Evolutionary conservation across 1,284 basidiomycete species (phyloP).

Genomic region (Lentinus polychrous): DNA sequence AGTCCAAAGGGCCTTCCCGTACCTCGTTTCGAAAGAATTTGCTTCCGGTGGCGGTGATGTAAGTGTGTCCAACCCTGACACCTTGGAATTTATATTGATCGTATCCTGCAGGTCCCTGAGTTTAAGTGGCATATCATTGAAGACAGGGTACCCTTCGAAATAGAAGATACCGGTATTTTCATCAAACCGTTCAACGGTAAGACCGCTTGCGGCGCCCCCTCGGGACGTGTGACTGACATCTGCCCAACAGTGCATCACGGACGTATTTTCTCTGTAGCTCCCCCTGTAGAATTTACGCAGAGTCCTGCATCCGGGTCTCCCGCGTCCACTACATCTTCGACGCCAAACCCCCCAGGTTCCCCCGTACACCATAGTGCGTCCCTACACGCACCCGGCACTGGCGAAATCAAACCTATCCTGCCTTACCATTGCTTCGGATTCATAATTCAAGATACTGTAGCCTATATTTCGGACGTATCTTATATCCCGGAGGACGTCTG

Average conservation of each 20-base stretch:
- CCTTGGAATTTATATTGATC: slow-evolving; percentile 1
- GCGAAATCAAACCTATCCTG: slow-evolving; percentile 29
- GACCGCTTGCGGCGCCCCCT: background rate
- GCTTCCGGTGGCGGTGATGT: slow-evolving; percentile 78
- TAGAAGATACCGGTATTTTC: slow-evolving; percentile 53
- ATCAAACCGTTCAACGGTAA: slow-evolving; percentile 63
- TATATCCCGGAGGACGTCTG: slow-evolving; percentile 66
- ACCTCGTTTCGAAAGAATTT: slow-evolving; percentile 67
- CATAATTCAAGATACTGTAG: slow-evolving; percentile 52
- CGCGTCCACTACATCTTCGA: slow-evolving; percentile 33
- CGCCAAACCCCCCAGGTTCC: slow-evolving; percentile 29
- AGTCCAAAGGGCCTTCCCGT: slow-evolving; percentile 67
- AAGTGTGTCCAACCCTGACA: slow-evolving; percentile 19
- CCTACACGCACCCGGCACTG: slow-evolving; percentile 6
- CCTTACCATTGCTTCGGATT: slow-evolving; percentile 76
- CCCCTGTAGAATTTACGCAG: slow-evolving; percentile 33
- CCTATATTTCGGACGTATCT: slow-evolving; percentile 74
- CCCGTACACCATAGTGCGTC: slow-evolving; percentile 8
- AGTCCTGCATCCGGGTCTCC: slow-evolving; percentile 30
- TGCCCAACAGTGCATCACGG: slow-evolving; percentile 53
- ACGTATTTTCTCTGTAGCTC: slow-evolving; percentile 40
- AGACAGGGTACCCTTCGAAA: slow-evolving; percentile 55
- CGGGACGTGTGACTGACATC: background rate
- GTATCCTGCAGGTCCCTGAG: slow-evolving; percentile 51
- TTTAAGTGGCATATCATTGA: slow-evolving; percentile 77